These are phyloP conservation scores for Neocucurbitaria cava DNA, from an alignment of 2,329 filamentous ascomycete species.

Conservation along the genomic window DNA sequence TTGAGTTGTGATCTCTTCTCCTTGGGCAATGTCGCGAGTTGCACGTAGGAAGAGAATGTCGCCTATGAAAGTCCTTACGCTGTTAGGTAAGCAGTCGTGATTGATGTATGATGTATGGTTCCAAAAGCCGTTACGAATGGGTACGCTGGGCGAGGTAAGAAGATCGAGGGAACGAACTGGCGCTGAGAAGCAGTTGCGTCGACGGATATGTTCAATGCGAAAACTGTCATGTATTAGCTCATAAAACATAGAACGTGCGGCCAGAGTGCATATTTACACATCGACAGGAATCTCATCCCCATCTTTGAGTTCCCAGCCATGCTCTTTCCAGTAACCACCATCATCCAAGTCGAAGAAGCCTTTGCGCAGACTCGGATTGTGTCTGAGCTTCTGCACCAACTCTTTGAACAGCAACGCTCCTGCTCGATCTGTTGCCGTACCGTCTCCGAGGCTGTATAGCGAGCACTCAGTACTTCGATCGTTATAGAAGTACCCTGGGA, in stretches of 20 bases:
- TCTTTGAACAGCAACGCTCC: constrained; percentile 52
- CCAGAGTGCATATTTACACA: constrained; percentile 32
- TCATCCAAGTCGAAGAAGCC: constrained; percentile 45
- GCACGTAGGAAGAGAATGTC: constrained; percentile 51
- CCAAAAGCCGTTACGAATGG: constrained; percentile 49
- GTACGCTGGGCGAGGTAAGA: constrained; percentile 15
- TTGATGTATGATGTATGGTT: constrained; percentile 51
- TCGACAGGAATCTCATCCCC: constrained; percentile 49
- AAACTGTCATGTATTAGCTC: constrained; percentile 39
- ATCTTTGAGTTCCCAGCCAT: constrained; percentile 44
- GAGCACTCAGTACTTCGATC: constrained; percentile 26
- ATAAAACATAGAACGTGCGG: too few species aligned
- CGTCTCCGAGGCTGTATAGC: constrained; percentile 30
- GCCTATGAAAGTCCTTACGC: constrained; percentile 48
- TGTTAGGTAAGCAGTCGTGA: constrained; percentile 52
- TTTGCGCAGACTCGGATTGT: constrained; percentile 47
- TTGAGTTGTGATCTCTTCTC: constrained; percentile 32
- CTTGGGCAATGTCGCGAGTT: constrained; percentile 36
- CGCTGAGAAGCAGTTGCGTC: constrained; percentile 55
- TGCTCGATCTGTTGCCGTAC: constrained; percentile 42
- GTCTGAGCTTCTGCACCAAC: constrained; percentile 56
- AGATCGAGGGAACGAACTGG: constrained; percentile 26
- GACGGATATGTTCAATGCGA: constrained; percentile 53
- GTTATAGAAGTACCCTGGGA: constrained; percentile 48
- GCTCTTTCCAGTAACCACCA: constrained; percentile 37